phyloP scores from a whole-genome alignment of 1,284 basidiomycete species.

The Lignosus rhinocerotis region DNA sequence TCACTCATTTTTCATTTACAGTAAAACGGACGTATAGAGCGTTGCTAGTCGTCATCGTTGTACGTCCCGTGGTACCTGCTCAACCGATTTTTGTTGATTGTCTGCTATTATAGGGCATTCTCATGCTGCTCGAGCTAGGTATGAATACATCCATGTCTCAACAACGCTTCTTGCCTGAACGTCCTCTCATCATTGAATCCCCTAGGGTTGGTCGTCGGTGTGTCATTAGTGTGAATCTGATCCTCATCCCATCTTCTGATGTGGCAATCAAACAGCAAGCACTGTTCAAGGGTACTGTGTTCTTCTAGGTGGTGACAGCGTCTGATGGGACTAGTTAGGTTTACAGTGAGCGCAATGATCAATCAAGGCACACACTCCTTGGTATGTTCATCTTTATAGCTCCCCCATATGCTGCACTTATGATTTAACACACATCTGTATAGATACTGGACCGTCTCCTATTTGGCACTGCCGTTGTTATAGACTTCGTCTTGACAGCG shows the following conservation, averaged over 20 bases:
- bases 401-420: background rate
- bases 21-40: background rate
- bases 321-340: background rate
- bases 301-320: background rate
- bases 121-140: background rate
- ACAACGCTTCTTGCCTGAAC: background rate
- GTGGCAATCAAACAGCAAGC: background rate
- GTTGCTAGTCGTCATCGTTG: no score
- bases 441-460: background rate
- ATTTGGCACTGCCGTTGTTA: background rate
- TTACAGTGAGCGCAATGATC: background rate
- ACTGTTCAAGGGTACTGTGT: background rate
- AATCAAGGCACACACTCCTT: background rate
- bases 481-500: background rate
- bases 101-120: background rate
- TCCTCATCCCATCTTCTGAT: background rate
- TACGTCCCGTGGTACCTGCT: no score
- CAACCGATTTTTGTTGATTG: no score
- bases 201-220: background rate
- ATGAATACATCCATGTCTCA: background rate
- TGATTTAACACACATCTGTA: no score
- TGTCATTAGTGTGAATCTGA: background rate
- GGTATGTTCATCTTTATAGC: background rate
- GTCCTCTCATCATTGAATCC: background rate
- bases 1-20: background rate